Base-by-base conservation (phyloP, 192 early-diverging fungal genomes). In the Podila minutissima region DNA sequence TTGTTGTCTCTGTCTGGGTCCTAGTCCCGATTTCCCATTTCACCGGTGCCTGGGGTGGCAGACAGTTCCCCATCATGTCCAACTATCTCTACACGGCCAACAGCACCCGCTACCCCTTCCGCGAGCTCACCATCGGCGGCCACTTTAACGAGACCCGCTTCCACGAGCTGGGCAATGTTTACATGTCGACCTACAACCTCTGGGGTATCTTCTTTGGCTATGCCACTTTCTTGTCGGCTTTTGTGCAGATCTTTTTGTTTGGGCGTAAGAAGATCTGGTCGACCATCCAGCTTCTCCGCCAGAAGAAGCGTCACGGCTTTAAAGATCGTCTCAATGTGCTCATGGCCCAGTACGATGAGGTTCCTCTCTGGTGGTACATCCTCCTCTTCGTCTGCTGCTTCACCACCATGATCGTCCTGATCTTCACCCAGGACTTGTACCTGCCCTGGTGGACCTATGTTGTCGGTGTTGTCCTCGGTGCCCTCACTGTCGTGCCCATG, bases 1-100 rank as follows among this genome's bases (percentile, higher is more conserved):
- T 87, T 75, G 86, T 87, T 4, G 28, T 78, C 26, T 79, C 83
- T 9, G 83, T 85, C 50, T 87, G 86, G 86, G 66, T 87, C 35
- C 60, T 83, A 50, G 75, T 83, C 28, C 83, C 83, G 2, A 77
- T 83, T 12, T 71, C 51, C 49, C 31, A 83, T 28, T 83, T 74
- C 38, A 83, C 75, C 3, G 75, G 75, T 13, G 51, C 71, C 9
- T 83, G 83, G 75, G 66, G 74, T 22, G 74, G 64, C 5, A 64
- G 26, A n/a, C 59, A 58, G 5, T 77, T 83, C 29, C 82, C 82
- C 15, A 37, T 83, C 58, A 83, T 83, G 83, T 83, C 83, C 62
- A 83, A 83, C 64, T 62, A 59, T 31, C 83, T 83, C 58, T 83
- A 65, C 66, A 66, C 58, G 28, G 71, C 75, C 19, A 74, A 83